These are phyloP conservation scores for Discostella stelligera DNA, from an alignment of 352 stramenopile species.

Conservation along the genomic window DNA sequence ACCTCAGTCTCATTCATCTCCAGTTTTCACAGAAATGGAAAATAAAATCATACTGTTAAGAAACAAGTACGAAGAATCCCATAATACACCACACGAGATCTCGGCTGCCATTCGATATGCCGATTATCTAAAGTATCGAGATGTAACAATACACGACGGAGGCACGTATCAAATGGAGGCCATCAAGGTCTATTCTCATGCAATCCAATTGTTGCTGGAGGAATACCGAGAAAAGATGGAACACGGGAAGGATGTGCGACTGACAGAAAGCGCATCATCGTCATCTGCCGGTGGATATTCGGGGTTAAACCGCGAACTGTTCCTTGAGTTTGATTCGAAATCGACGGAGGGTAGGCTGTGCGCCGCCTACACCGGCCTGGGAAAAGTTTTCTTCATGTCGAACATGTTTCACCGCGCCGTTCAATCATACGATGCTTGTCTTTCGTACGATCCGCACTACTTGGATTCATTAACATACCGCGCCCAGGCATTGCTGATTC, in stretches of 20 bases:
- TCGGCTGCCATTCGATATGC: conserved; percentile 48
- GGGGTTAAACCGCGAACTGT: conserved; percentile 58
- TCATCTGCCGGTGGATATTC: neutral
- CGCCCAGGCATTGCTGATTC: conserved; percentile 58
- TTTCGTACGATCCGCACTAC: conserved; percentile 61
- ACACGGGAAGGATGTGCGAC: conserved; percentile 32
- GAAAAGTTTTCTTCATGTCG: conserved; percentile 71
- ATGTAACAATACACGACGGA: conserved; percentile 70
- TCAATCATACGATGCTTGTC: conserved; percentile 52
- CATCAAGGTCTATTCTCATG: conserved; percentile 57
- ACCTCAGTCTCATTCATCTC: conserved; percentile 25
- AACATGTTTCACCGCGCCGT: conserved; percentile 79
- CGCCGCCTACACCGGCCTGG: conserved; percentile 48
- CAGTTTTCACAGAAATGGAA: conserved; percentile 44
- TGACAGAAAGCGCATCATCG: neutral
- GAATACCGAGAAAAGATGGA: conserved; percentile 31
- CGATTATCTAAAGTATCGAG: conserved; percentile 62
- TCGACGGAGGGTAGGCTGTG: conserved; percentile 67
- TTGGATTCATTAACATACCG: conserved; percentile 62
- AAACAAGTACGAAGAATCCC: conserved; percentile 24
- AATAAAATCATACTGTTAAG: conserved; percentile 24
- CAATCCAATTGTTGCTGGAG: conserved; percentile 34
- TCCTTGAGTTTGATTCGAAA: conserved; percentile 51
- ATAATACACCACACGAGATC: neutral
- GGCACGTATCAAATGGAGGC: conserved; percentile 64